Base-by-base conservation (phyloP, 140 eudicot species). In the Senecio squalidus region DNA sequence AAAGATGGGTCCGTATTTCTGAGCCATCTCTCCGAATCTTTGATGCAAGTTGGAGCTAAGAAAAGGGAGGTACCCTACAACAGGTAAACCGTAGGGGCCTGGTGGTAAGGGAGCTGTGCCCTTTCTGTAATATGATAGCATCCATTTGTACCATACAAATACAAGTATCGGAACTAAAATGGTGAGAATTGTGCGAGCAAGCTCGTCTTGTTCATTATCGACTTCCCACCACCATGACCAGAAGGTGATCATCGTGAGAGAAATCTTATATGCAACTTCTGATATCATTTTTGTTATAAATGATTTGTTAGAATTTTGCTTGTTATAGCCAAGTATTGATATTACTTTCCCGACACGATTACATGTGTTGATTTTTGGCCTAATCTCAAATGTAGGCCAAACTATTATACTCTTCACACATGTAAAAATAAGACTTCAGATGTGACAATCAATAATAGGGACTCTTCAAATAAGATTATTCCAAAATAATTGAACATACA, bases 31-130 rank as follows among this genome's bases (percentile, higher is more conserved):
- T 7, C 54, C 56, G 58, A 74, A 74, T 49, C 24, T 43, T 45
- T 53, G 26, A 25, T 74, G 79, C 18, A 74, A 60, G 54, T 74
- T 70, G 30, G 70, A 63, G 38, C 44, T 31, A 0, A 74, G 60
- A 61, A 74, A 67, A 2, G 79, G 79, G 58, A 74, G 60, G 66
- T 53, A 67, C 3, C 79, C 79, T 3, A 74, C 5, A 14, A 74
- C 14, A 1, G 79, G 79, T 67, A 74, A 47, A 22, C 79, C 75
- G 2, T 26, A 52, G 16, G 79, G 79, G 5, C 77, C 77, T 2
- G 67, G 77, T 1, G 77, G 71, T 26, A 71, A 51, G 6, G 25
- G 51, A 2, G 20, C 5, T 13, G 1, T 16, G 61, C 18, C 1
- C 1, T 13, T 16, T 18, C 6, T 14, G 47, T 46, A 20, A 31